A percentile compares a stretch with the other conserved stretches of the same genome.
phyloP scores from a whole-genome alignment of 2,329 filamentous ascomycete genomes.

The Apiospora phragmitis region DNA sequence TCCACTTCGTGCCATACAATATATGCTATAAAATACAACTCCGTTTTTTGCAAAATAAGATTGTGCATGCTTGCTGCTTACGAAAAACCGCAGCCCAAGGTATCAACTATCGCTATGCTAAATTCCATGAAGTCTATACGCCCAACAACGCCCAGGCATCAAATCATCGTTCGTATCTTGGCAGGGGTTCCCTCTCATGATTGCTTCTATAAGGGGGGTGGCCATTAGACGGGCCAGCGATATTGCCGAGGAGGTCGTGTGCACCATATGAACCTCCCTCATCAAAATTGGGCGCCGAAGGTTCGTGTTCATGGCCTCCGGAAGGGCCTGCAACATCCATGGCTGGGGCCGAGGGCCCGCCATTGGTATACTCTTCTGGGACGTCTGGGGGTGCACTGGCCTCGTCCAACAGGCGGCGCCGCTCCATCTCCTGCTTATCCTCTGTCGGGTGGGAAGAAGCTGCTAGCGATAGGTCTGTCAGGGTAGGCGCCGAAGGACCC shows the following conservation, averaged over 20 bases:
- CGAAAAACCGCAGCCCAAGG: not conserved
- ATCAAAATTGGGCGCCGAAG: conserved; percentile 32
- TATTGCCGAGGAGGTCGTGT: conserved; percentile 43
- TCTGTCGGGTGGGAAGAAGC: conserved; percentile 47
- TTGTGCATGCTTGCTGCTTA: not conserved
- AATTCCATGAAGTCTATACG: conserved; percentile 6
- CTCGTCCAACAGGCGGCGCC: conserved; percentile 51
- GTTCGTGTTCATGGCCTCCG: conserved; percentile 25
- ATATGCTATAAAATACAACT: not conserved
- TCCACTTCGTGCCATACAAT: not conserved
- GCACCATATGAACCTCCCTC: conserved; percentile 24
- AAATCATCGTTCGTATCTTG: conserved; percentile 36
- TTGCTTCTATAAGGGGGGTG: conserved; percentile 20
- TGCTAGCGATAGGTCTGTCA: conserved; percentile 42
- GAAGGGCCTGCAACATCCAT: conserved; percentile 22
- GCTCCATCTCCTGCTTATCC: conserved; percentile 71
- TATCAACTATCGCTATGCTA: conserved; percentile 10
- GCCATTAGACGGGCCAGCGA: conserved; percentile 46
- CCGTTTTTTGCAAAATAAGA: not conserved
- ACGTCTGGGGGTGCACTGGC: conserved; percentile 50
- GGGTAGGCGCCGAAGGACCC: conserved; percentile 44
- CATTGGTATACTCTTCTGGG: conserved; percentile 46
- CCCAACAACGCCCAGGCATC: conserved; percentile 2
- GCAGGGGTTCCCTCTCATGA: conserved; percentile 30
- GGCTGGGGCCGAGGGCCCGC: conserved; percentile 22